These are phyloP conservation scores for Globisporangium recalcitrans DNA, from an alignment of 352 stramenopile species.

Conservation along the genomic window DNA sequence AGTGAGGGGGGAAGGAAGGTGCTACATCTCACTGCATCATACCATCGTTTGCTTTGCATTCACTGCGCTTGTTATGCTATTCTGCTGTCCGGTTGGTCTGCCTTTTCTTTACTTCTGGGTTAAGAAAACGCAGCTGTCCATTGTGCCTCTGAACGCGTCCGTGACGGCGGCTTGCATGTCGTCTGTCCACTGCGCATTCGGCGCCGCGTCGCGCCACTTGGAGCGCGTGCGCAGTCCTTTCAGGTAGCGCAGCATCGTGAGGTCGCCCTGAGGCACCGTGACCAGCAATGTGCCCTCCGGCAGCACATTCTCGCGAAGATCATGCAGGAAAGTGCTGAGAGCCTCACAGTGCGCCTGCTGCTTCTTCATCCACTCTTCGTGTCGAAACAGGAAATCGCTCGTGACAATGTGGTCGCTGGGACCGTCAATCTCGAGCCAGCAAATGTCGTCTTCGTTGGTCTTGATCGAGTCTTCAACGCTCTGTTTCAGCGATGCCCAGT, in stretches of 20 bases:
- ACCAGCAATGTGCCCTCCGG: slow-evolving; percentile 50
- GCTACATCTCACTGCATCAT: neutral
- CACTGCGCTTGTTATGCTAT: neutral
- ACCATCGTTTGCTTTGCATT: neutral
- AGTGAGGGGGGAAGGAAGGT: neutral
- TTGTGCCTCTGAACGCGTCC: slow-evolving; percentile 59
- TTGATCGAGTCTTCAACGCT: slow-evolving; percentile 24
- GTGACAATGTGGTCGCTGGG: slow-evolving; percentile 25
- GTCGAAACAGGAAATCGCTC: slow-evolving; percentile 57
- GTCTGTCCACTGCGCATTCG: slow-evolving; percentile 28
- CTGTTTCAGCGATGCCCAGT: slow-evolving; percentile 31
- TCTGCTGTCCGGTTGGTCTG: neutral
- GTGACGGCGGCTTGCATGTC: slow-evolving; percentile 60
- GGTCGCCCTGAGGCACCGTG: slow-evolving; percentile 64
- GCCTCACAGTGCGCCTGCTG: slow-evolving; percentile 46
- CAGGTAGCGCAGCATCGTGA: slow-evolving; percentile 65
- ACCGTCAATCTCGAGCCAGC: slow-evolving; percentile 73
- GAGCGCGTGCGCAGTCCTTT: slow-evolving; percentile 68
- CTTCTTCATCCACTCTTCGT: slow-evolving; percentile 61
- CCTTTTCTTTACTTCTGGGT: slow-evolving; percentile 37
- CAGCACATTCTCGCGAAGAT: slow-evolving; percentile 39
- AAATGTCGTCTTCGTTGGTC: slow-evolving; percentile 37
- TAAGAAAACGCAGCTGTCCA: slow-evolving; percentile 78
- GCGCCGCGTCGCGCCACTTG: slow-evolving; percentile 62
- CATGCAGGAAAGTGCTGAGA: slow-evolving; percentile 43